Evolutionary conservation across 768 basidiomycete genomes (phyloP), one percentile per base, ranked within the genome.

Genomic region (Lactarius pseudohatsudake): DNA sequence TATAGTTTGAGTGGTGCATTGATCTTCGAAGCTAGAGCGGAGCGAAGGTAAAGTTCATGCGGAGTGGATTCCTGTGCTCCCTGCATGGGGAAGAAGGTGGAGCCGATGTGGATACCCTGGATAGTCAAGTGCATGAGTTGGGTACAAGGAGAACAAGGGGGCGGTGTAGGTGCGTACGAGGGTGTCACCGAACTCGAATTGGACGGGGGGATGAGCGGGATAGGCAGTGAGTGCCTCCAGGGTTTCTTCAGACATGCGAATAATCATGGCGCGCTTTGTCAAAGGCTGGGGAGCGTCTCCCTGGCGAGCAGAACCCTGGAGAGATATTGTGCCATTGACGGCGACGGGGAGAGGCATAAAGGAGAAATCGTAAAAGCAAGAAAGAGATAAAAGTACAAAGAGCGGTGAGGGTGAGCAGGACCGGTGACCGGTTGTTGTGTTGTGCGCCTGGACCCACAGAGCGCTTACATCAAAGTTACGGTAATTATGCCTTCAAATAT

Each of bases 1-100:
- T 87, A 84, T 22, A 89, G 83, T 74, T 89, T 91, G 70, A 92
- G 82, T 1, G 89, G 86, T 0, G 85, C 83, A 69, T 79, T 84
- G 58, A 83, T 85, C 74, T 85, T 87, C 28, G 81, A 77, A 9
- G 82, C 79, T 18, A 83, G 82, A 43, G 86, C 79, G 15, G 85
- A 78, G 18, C 89, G 84, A 26, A 92, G 81, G 75, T 90, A 93
- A 36, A 93, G 81, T 68, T 93, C 91, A 70, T 91, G 89, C 9
- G 82, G 79, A 1, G 80, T 74, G 66, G 79, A 80, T 75, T 91
- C 91, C 63, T 79, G 79, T 63, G 76, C 75, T 5, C 81, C 75
- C 2, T 77, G 79, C 80, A 90, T 83, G 1, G 88, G 80, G 65
- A 85, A 92, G 79, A 84, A 86, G 2, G 80, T 74, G 30, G 85